Evolutionary conservation across 306 rosid genomes (phyloP), one percentile per base, ranked within the genome.

Genomic region (Datisca glomerata): DNA sequence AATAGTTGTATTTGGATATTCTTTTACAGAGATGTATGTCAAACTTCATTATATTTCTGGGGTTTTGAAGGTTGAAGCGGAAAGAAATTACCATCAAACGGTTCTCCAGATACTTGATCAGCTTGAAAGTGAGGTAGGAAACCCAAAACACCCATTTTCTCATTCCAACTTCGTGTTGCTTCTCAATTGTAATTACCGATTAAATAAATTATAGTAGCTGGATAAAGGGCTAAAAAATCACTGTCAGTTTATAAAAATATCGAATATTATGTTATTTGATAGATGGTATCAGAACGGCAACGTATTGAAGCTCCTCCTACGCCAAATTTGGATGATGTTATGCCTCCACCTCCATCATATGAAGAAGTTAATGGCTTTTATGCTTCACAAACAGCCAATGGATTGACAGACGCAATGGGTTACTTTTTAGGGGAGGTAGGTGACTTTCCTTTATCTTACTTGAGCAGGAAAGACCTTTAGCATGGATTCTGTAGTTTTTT

Each of bases 381-480:
- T 70, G 86, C 95, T 57, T 74, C 95, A 49, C 73, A 72, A 50
- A 50, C 59, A 24, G 65, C 64, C 49, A 77, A 89, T 70, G 95
- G 91, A 62, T 35, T 66, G 29, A 74, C 81, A 4, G 93, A 83
- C 46, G 44, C 73, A 55, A 64, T 70, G 77, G 74, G 78, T 29
- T 89, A 77, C 74, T 89, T 89, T 73, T 72, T 89, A 61, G 97
- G 95, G 47, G 97, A 89, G 97, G 97, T 89, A 46, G 1, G 36
- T 31, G 36, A 31, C 0, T 31, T 31, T 8, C 36, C 36, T 8
- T 31, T 31, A 31, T 8, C n/a, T 31, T n/a, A n/a, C n/a, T n/a
- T n/a, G n/a, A n/a, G n/a, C n/a, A n/a, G n/a, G n/a, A n/a, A n/a
- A n/a, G n/a, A n/a, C n/a, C n/a, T n/a, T n/a, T n/a, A n/a, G n/a